phyloP scores from a whole-genome alignment of 768 basidiomycete genomes.

The Cantharellus cinnabarinus region DNA sequence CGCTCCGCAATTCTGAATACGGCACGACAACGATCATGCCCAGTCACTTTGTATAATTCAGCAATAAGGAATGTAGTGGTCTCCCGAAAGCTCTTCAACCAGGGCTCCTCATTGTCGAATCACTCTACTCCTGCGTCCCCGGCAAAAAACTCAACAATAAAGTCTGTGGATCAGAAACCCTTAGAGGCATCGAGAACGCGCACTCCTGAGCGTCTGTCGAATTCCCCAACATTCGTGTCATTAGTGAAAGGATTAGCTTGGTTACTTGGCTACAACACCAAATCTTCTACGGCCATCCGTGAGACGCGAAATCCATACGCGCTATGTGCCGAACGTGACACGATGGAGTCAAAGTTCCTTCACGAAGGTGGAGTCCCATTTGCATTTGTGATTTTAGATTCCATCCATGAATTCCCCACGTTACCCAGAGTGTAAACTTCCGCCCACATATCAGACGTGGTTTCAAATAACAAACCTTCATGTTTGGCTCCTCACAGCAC shows the following conservation, averaged over 20 bases:
- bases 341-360: conserved; percentile 21
- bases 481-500: conserved; percentile 75
- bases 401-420: background rate
- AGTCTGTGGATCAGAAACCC: background rate
- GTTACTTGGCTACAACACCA: conserved; percentile 22
- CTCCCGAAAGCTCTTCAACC: background rate
- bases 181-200: background rate
- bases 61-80: too few relatives aligned
- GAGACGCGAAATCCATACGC: conserved; percentile 23
- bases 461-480: conserved; percentile 87
- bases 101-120: background rate
- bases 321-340: conserved; percentile 19
- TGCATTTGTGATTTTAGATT: background rate
- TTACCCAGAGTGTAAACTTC: conserved; percentile 51
- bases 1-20: too few relatives aligned
- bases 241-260: conserved; percentile 17
- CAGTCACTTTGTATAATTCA: too few relatives aligned
- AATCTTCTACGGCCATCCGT: conserved; percentile 20
- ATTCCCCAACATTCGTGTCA: conserved; percentile 6
- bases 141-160: background rate
- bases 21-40: too few relatives aligned
- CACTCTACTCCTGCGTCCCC: background rate
- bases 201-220: background rate
- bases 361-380: conserved; percentile 19
- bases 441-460: conserved; percentile 92